Conservation (phyloP, 768 basidiomycete species). For the Boletus sp. region DNA sequence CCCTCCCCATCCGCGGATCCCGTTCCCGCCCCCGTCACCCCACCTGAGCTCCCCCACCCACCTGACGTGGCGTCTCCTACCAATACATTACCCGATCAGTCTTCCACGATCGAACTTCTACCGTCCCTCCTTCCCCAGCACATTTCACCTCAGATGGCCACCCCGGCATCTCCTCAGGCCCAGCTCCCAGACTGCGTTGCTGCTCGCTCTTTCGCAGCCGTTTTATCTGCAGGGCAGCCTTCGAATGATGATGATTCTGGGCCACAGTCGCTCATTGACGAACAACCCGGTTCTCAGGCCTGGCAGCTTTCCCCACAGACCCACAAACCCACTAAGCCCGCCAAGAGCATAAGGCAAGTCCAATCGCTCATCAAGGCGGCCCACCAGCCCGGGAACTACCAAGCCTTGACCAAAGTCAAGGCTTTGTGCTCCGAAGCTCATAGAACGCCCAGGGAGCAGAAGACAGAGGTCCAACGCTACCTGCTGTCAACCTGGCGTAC, state of each 20-base stretch:
- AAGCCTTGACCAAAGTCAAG: conserved; percentile 42
- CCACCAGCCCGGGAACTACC: conserved; percentile 42
- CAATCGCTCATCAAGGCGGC: conserved; percentile 43
- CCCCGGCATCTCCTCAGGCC: conserved; percentile 34
- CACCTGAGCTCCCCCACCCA: conserved; percentile 6
- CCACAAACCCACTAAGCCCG: conserved; percentile 22
- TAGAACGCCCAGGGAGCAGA: conserved; percentile 41
- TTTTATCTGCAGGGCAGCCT: conserved; percentile 31
- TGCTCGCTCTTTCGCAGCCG: conserved; percentile 34
- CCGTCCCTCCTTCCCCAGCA: conserved; percentile 24
- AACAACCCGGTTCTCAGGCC: conserved; percentile 11
- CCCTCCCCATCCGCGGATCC: conserved; percentile 5
- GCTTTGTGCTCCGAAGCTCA: conserved; percentile 46
- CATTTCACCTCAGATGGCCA: conserved; percentile 24
- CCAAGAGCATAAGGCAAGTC: conserved; percentile 40
- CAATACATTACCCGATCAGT: conserved; percentile 10
- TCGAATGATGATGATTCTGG: conserved; percentile 24
- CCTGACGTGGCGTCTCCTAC: background rate
- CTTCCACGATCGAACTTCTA: conserved; percentile 16
- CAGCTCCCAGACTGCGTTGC: conserved; percentile 36
- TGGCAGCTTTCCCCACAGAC: conserved; percentile 26
- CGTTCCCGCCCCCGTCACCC: background rate
- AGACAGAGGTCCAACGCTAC: conserved; percentile 44
- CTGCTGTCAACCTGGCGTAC: conserved; percentile 46
- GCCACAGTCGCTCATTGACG: conserved; percentile 26